Evolutionary conservation across 352 stramenopile species (phyloP).

Genomic region (Halophytophthora batemanensis): DNA sequence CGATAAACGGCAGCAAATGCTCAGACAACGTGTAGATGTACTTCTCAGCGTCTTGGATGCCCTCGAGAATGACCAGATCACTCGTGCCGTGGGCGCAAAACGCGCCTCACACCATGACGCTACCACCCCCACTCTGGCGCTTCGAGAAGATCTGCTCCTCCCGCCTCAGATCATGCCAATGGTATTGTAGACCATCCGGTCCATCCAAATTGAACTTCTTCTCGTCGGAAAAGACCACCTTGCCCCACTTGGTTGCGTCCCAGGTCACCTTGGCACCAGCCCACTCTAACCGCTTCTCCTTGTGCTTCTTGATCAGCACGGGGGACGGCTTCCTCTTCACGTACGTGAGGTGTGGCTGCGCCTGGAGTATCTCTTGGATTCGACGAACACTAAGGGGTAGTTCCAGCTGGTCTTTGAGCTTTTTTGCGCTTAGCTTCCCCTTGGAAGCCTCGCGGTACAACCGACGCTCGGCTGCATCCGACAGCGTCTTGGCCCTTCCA

Average conservation of each 20-base stretch:
- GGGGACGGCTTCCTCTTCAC: constrained; percentile 15
- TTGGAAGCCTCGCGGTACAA: constrained; percentile 11
- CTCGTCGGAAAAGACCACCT: constrained; percentile 16
- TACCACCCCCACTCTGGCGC: constrained; percentile 10
- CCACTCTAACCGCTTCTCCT: constrained; percentile 10
- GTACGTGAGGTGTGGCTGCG: constrained; percentile 8
- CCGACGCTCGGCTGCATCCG: not conserved
- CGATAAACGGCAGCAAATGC: constrained; percentile 14
- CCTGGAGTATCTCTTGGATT: constrained; percentile 7
- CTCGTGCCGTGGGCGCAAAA: constrained; percentile 10
- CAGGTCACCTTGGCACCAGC: constrained; percentile 7
- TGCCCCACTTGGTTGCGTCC: constrained; percentile 1
- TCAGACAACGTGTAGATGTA: constrained; percentile 22
- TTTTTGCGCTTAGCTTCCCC: constrained; percentile 3
- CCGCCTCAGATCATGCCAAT: constrained; percentile 15
- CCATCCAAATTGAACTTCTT: constrained; percentile 28
- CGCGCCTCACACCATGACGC: constrained; percentile 22
- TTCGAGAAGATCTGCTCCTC: constrained; percentile 9
- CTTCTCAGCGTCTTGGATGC: constrained; percentile 9
- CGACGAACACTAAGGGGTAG: constrained; percentile 6
- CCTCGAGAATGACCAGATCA: constrained; percentile 17
- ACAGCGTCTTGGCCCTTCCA: not conserved
- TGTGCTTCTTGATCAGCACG: constrained; percentile 10
- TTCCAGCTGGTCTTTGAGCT: constrained; percentile 9
- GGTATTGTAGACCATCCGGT: constrained; percentile 12